phyloP scores from a whole-genome alignment of 2,329 filamentous ascomycete species.

The Venturia oleaginea region DNA sequence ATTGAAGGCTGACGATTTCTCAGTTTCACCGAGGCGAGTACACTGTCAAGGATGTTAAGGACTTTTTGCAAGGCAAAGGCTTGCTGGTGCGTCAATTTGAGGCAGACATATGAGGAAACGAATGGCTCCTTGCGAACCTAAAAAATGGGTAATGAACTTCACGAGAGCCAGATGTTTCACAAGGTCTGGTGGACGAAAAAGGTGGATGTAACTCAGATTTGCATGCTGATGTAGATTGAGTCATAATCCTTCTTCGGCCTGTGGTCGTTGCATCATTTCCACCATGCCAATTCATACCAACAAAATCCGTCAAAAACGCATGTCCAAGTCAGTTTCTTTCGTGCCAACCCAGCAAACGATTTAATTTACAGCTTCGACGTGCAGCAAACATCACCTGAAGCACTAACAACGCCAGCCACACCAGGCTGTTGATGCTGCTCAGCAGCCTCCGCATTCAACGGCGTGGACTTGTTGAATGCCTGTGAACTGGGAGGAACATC shows the following conservation, averaged over 20 bases:
- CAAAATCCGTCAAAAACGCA: background rate
- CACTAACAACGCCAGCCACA: background rate
- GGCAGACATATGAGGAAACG: slow-evolving; percentile 30
- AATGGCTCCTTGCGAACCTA: background rate
- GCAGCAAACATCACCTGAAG: slow-evolving; percentile 29
- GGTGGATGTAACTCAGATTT: background rate
- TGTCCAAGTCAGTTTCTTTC: background rate
- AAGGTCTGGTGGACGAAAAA: background rate
- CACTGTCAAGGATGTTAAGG: slow-evolving; percentile 89
- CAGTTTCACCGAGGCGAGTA: slow-evolving; percentile 91
- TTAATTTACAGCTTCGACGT: slow-evolving; percentile 22
- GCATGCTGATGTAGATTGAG: background rate
- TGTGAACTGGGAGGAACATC: slow-evolving; percentile 48
- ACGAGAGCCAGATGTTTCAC: background rate
- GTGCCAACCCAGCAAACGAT: background rate
- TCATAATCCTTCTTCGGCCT: background rate
- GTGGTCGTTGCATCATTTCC: background rate
- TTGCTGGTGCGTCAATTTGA: slow-evolving; percentile 76
- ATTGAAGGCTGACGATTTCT: slow-evolving; percentile 9
- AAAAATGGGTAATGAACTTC: no score
- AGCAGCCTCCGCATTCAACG: slow-evolving; percentile 27
- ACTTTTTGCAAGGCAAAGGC: slow-evolving; percentile 61
- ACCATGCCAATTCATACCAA: background rate
- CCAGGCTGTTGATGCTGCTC: slow-evolving; percentile 16
- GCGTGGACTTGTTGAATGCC: slow-evolving; percentile 35